Base-by-base conservation (phyloP, 148 eudicot genomes). In the Fallopia convolvulus region DNA sequence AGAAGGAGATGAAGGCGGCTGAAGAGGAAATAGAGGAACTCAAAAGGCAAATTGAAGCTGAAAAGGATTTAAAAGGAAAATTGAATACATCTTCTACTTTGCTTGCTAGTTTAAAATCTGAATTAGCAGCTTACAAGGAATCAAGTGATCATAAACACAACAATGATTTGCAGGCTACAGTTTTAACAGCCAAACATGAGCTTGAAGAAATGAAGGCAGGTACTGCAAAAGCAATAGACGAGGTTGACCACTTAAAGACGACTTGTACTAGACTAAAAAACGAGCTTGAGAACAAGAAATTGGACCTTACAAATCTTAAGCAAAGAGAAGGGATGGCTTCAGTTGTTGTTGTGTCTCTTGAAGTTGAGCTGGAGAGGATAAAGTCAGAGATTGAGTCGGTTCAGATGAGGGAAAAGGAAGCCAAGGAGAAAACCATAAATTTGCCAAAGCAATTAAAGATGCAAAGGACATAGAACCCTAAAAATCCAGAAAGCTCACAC, bases 251-350 rank as follows among this genome's bases (percentile, higher is more conserved):
- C 74, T 80, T 95, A 75, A 92, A 91, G 84, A 81, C 82, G 70
- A 93, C 93, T 0, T 88, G 97, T 53, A 81, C 80, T 13, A 88
- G 97, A 30, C 79, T 95, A 72, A 87, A 92, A 78, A 26, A 82
- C 0, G 94, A 92, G 79, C 84, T 95, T 10, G 99, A 95, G 49
- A 85, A 79, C 10, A 97, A 94, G 61, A 89, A 89, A 76, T 56
- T 80, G 11, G 91, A 87, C 58, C 86, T 92, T 0, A 77, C 84
- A 26, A 74, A 82, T 66, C 83, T 94, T 21, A 88, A 80, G 79
- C 93, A 92, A 78, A 84, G 92, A 75, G 97, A 94, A 85, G 97
- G 96, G 8, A 92, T 89, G 94, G 99, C 97, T 11, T 84, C 88
- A 4, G 81, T 89, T 75, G 86, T 90, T 0, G 97, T 92, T 77